phyloP scores from a whole-genome alignment of 371 early-diverging fungal genomes.

The Batrachochytrium dendrobatidis region DNA sequence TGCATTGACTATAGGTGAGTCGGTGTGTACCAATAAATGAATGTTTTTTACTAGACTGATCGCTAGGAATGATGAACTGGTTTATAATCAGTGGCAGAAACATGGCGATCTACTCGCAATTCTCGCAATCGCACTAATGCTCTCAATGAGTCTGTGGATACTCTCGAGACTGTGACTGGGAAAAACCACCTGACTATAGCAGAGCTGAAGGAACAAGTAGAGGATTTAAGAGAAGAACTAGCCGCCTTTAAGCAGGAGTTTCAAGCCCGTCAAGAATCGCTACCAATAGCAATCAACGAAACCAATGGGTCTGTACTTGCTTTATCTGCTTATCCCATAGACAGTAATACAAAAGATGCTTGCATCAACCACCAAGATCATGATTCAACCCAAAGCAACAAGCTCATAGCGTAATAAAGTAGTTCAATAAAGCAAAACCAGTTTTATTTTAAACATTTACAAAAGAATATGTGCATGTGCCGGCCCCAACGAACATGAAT shows the following conservation, averaged over 20 bases:
- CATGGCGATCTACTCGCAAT: not conserved
- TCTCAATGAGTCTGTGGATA: not conserved
- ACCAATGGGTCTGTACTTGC: no score
- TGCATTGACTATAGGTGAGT: constrained; percentile 51
- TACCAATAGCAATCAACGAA: no score
- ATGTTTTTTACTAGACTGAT: not conserved
- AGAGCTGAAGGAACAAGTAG: not conserved
- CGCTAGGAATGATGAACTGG: not conserved
- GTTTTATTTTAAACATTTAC: no score
- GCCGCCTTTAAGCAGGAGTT: not conserved
- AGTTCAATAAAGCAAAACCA: no score
- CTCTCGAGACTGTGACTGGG: not conserved
- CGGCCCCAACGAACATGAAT: no score
- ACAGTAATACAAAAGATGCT: no score
- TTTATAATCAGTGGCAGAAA: not conserved
- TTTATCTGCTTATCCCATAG: no score
- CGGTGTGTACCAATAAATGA: not conserved
- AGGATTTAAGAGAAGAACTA: not conserved
- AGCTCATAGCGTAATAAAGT: no score
- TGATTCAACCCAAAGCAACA: no score
- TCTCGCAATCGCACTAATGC: not conserved
- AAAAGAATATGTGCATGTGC: no score
- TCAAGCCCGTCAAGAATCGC: no score
- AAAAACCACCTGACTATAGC: not conserved
- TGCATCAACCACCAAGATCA: no score